Evolutionary conservation across 371 early-diverging fungal genomes (phyloP).

Genomic region (Mortierella sp.): DNA sequence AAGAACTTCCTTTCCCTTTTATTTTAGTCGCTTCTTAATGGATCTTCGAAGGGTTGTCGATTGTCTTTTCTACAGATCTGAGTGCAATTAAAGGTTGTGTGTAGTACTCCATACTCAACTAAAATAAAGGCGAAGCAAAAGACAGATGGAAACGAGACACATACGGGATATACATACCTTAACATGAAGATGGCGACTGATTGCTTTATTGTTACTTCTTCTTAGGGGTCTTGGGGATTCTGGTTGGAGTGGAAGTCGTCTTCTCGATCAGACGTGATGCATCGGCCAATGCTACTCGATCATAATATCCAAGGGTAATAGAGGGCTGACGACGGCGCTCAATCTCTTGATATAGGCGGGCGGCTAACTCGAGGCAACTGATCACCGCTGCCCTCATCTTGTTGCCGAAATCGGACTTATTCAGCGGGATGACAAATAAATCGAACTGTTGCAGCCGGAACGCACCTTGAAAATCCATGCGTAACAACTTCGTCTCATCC

Average conservation of each 20-base stretch:
- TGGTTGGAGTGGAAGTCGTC: background rate
- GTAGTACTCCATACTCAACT: too few species aligned
- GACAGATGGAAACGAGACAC: too few species aligned
- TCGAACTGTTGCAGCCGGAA: conserved; percentile 24
- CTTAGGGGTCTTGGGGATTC: background rate
- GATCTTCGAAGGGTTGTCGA: too few species aligned
- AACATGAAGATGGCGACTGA: too few species aligned
- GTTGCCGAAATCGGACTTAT: conserved; percentile 22
- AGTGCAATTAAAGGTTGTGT: too few species aligned
- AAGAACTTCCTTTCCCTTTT: too few species aligned
- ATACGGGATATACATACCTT: too few species aligned
- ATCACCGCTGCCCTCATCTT: conserved; percentile 20
- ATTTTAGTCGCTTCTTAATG: too few species aligned
- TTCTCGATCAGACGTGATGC: background rate
- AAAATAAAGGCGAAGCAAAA: too few species aligned
- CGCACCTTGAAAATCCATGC: conserved; percentile 23
- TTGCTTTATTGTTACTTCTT: background rate
- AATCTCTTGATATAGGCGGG: conserved; percentile 16
- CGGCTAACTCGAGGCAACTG: conserved; percentile 23
- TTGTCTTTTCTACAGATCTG: too few species aligned
- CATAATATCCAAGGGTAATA: conserved; percentile 13
- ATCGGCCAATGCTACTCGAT: background rate
- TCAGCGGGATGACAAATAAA: conserved; percentile 17
- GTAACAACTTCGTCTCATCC: conserved; percentile 21
- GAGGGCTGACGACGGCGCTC: background rate